These are phyloP conservation scores for Fusarium citri DNA, from an alignment of 2,329 filamentous ascomycete species.

Conservation along the genomic window DNA sequence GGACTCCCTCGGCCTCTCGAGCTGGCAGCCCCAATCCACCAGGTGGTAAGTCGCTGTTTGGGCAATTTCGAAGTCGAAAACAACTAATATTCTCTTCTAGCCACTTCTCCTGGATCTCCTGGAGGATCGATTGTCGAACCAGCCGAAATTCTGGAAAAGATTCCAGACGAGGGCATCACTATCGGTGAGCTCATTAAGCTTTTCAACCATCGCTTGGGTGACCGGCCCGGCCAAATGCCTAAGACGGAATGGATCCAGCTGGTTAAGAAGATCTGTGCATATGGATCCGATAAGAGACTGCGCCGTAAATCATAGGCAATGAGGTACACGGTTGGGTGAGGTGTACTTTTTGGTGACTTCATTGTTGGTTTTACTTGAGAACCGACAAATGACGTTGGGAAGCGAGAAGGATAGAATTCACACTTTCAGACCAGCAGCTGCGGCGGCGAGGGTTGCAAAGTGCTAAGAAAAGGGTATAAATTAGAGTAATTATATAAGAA, in stretches of 20 bases:
- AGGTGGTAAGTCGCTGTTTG: conserved; percentile 50
- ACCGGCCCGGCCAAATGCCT: conserved; percentile 62
- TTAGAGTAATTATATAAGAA: conserved; percentile 25
- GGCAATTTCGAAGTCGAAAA: neutral
- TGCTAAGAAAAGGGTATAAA: conserved; percentile 43
- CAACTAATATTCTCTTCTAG: conserved; percentile 37
- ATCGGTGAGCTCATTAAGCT: conserved; percentile 65
- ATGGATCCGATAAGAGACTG: conserved; percentile 65
- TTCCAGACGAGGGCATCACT: conserved; percentile 66
- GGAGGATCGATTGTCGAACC: conserved; percentile 56
- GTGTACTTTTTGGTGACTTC: conserved; percentile 10
- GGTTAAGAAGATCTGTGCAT: conserved; percentile 67
- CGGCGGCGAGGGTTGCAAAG: conserved; percentile 1
- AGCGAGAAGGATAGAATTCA: conserved; percentile 1
- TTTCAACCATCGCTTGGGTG: conserved; percentile 66
- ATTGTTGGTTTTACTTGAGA: neutral
- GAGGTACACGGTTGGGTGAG: conserved; percentile 5
- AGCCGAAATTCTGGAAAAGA: conserved; percentile 65
- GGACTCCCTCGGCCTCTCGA: conserved; percentile 69
- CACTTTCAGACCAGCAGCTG: neutral
- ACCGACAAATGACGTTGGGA: neutral
- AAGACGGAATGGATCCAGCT: conserved; percentile 69
- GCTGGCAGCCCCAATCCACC: conserved; percentile 69
- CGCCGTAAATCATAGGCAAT: conserved; percentile 53
- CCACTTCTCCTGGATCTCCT: conserved; percentile 52